Evolutionary conservation across 192 early-diverging fungal species (phyloP).

Genomic region (Phlyctochytrium planicorne): DNA sequence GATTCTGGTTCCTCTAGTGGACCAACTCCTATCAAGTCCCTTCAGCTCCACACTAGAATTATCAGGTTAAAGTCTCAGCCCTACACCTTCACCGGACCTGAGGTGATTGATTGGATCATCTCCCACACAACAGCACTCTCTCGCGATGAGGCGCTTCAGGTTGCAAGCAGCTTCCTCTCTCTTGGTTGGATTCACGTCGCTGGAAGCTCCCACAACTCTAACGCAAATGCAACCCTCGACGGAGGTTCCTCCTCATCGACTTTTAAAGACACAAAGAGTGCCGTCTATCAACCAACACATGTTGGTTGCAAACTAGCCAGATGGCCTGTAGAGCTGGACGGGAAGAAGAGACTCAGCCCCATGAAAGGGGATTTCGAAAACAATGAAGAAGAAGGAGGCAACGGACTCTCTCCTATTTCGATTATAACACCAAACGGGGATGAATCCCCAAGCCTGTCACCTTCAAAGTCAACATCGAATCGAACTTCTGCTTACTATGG

Average conservation of each 20-base stretch:
- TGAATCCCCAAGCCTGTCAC: constrained; percentile 2
- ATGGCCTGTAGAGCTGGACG: constrained; percentile 27
- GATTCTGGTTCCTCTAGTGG: constrained; percentile 3
- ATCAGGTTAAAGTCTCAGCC: constrained; percentile 28
- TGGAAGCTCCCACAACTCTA: constrained; percentile 1
- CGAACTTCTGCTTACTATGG: not conserved
- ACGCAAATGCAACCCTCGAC: constrained; percentile 2
- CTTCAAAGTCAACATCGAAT: not conserved
- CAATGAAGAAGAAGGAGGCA: constrained; percentile 5
- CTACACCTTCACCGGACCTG: constrained; percentile 33
- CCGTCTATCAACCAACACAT: constrained; percentile 33
- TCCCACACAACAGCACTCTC: constrained; percentile 20
- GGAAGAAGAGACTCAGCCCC: not conserved
- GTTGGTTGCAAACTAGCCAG: constrained; percentile 20
- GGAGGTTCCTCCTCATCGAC: not conserved
- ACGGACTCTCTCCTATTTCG: constrained; percentile 8
- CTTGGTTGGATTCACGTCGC: constrained; percentile 27
- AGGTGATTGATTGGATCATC: constrained; percentile 34
- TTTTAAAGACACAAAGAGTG: constrained; percentile 21
- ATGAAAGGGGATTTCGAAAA: not conserved
- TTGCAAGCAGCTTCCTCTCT: constrained; percentile 28
- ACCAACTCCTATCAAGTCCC: constrained; percentile 7
- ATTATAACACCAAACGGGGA: constrained; percentile 21
- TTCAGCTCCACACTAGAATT: constrained; percentile 28
- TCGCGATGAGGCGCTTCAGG: constrained; percentile 20